Percentiles rank a stretch among this genome's conserved stretches.
Conservation (phyloP, 345 rosid species). For the Citrus mangshanensis region DNA sequence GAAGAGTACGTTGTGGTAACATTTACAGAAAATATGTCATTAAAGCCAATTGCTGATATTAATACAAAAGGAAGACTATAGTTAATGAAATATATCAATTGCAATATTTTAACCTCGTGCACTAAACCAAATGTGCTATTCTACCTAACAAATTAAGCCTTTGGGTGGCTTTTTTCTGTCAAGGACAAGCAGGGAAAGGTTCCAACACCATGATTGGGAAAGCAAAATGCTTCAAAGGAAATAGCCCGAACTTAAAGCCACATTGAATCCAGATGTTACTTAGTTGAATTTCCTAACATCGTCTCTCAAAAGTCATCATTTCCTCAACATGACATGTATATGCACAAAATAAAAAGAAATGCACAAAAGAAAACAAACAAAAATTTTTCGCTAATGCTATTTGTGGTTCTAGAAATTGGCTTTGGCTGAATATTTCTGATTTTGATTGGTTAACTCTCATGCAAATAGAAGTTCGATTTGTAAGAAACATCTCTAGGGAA, state of each 20-base stretch:
- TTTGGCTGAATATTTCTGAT: background rate
- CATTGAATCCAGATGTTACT: background rate
- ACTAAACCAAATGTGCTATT: background rate
- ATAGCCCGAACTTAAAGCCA: background rate
- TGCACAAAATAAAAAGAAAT: too few species aligned
- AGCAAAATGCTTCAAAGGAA: background rate
- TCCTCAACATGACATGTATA: background rate
- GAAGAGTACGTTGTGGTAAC: background rate
- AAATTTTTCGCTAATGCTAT: background rate
- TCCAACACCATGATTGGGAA: background rate
- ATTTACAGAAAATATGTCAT: background rate
- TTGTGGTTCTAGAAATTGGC: background rate
- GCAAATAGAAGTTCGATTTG: background rate
- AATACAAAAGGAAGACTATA: background rate
- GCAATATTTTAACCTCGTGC: background rate
- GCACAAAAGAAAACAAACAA: background rate
- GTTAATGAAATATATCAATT: background rate
- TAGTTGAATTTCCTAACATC: background rate
- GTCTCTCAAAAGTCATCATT: background rate
- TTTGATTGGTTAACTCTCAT: background rate
- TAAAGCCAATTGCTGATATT: background rate
- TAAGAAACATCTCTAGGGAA: too few species aligned
- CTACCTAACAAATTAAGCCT: background rate
- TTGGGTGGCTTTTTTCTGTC: background rate
- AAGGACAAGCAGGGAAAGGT: background rate